phyloP scores from a whole-genome alignment of 1,284 basidiomycete species.

The Moniliophthora roreri region DNA sequence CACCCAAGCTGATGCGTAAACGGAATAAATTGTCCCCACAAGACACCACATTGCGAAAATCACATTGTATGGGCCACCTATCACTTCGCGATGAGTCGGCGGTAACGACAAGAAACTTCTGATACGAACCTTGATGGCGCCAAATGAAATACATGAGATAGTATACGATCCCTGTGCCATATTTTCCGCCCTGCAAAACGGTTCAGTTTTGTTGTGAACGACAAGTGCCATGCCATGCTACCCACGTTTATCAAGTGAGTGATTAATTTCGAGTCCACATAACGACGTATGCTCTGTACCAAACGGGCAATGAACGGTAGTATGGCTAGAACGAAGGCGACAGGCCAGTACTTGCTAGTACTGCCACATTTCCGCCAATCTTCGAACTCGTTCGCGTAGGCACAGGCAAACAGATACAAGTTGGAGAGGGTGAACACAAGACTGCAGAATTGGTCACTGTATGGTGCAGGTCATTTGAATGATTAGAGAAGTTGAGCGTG shows the following conservation, averaged over 20 bases:
- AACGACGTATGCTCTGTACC: slow-evolving; percentile 87
- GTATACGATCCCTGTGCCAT: slow-evolving; percentile 62
- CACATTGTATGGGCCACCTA: slow-evolving; percentile 35
- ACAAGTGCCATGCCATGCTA: too few species aligned
- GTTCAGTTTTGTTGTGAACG: background rate
- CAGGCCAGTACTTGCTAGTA: slow-evolving; percentile 52
- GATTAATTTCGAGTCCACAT: slow-evolving; percentile 67
- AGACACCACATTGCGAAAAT: slow-evolving; percentile 68
- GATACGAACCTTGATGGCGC: slow-evolving; percentile 59
- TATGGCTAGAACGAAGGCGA: slow-evolving; percentile 52
- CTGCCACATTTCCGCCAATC: slow-evolving; percentile 46
- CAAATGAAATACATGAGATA: slow-evolving; percentile 73
- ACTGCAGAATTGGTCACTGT: slow-evolving; percentile 82
- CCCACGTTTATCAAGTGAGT: slow-evolving; percentile 86
- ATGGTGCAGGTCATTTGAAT: slow-evolving; percentile 7
- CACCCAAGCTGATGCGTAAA: slow-evolving; percentile 83
- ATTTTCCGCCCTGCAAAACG: slow-evolving; percentile 72
- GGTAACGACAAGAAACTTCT: background rate
- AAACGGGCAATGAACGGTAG: slow-evolving; percentile 76
- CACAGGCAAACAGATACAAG: slow-evolving; percentile 73
- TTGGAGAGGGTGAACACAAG: slow-evolving; percentile 74
- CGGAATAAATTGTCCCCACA: slow-evolving; percentile 59
- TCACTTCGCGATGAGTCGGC: slow-evolving; percentile 1
- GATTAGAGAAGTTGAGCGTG: background rate
- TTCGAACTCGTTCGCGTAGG: slow-evolving; percentile 59